phyloP scores from a whole-genome alignment of 2,329 filamentous ascomycete genomes.

The Dactylellina leptospora region DNA sequence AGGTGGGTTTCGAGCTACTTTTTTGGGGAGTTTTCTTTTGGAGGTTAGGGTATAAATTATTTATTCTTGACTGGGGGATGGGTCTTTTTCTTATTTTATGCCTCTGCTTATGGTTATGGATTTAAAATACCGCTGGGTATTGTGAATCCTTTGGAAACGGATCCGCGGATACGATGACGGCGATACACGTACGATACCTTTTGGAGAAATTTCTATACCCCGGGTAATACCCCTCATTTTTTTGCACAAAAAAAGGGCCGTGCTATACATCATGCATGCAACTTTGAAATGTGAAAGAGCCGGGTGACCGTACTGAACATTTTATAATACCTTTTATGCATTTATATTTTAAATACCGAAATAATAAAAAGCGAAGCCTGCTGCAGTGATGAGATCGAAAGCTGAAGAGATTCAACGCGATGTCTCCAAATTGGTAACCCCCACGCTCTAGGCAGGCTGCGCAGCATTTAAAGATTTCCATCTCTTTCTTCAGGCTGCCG shows the following conservation, averaged over 20 bases:
- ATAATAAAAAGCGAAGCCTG: not conserved
- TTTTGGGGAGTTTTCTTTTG: not conserved
- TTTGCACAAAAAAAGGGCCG: conserved; percentile 14
- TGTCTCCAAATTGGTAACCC: too few relatives aligned
- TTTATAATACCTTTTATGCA: conserved; percentile 15
- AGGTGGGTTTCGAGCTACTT: conserved; percentile 18
- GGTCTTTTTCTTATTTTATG: not conserved
- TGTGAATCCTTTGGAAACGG: not conserved
- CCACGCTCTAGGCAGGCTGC: conserved; percentile 4
- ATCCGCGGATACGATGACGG: not conserved
- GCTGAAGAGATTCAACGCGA: too few relatives aligned
- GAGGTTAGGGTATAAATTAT: not conserved
- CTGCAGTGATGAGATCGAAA: too few relatives aligned
- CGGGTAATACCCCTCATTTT: conserved; percentile 29
- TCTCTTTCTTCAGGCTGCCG: too few relatives aligned
- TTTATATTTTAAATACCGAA: conserved; percentile 42
- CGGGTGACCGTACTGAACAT: not conserved
- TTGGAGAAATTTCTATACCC: not conserved
- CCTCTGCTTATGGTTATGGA: not conserved
- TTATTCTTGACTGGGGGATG: not conserved
- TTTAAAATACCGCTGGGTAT: conserved; percentile 8
- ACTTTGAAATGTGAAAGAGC: conserved; percentile 1
- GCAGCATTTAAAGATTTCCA: conserved; percentile 7
- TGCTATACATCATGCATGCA: conserved; percentile 35
- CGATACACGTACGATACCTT: not conserved